Evolutionary conservation across 495 filamentous ascomycete genomes (phyloP).

Genomic region (Penicillium taxi): DNA sequence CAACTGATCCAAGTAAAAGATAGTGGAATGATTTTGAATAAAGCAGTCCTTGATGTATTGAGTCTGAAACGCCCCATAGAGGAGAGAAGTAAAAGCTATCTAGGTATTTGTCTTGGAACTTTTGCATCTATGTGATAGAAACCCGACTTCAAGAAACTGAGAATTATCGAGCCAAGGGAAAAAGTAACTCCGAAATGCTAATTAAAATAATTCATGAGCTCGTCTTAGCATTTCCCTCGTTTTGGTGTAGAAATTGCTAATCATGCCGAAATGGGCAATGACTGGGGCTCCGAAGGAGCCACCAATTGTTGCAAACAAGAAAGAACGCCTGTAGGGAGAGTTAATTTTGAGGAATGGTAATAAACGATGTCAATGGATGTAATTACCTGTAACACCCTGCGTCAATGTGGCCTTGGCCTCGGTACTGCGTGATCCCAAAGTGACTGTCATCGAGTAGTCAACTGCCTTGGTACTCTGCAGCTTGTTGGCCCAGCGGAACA

Average conservation of each 20-base stretch:
- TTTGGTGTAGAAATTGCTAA: background rate
- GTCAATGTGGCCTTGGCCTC: constrained; percentile 79
- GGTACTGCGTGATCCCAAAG: constrained; percentile 74
- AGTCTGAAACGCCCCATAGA: no score
- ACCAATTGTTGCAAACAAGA: constrained; percentile 27
- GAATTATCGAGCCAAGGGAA: background rate
- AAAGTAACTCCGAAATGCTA: background rate
- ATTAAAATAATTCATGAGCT: background rate
- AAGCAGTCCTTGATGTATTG: no score
- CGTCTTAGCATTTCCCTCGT: background rate
- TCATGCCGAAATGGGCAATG: no score
- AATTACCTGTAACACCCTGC: constrained; percentile 73
- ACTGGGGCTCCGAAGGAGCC: constrained; percentile 3
- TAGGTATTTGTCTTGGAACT: no score
- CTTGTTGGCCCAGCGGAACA: constrained; percentile 88
- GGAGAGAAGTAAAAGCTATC: no score
- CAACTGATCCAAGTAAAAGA: no score
- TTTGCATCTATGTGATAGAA: no score
- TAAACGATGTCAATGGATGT: background rate
- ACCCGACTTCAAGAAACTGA: background rate
- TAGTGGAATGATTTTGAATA: no score
- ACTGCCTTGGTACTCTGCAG: constrained; percentile 48
- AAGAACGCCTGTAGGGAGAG: constrained; percentile 22
- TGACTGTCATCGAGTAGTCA: constrained; percentile 69
- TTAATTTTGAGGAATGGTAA: background rate